Evolutionary conservation across 495 filamentous ascomycete genomes (phyloP), one percentile per base, ranked within the genome.

Genomic region (Talaromyces adpressus): DNA sequence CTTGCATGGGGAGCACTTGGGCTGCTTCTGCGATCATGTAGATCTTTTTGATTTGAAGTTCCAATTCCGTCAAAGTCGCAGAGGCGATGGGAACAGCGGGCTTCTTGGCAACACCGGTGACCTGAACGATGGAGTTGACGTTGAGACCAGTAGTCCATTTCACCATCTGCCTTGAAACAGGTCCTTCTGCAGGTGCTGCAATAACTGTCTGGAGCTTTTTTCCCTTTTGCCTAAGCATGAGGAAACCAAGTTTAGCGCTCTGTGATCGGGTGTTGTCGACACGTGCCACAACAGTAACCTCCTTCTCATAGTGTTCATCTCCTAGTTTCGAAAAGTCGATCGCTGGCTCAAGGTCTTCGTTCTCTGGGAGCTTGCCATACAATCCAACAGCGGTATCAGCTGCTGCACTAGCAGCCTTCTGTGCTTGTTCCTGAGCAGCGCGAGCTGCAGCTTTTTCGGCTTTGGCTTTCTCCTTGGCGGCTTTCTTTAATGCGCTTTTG

Each of bases 201-300:
- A 90, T 81, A 39, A 89, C 85, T 59, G 86, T 92, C 79, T 97
- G 93, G 18, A 97, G 86, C 27, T 91, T 88, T 70, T 86, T 84
- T 57, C 87, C 85, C 70, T 90, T 87, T 79, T 96, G 88, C 62
- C 92, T 82, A 61, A 98, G 83, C 74, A 94, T 91, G 70, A 97
- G 82, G 78, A 98, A 97, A 62, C 86, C 89, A 80, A 97, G 86
- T 77, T 97, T 95, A 64, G 91, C 89, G 67, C 91, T 90, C 79
- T 97, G 91, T 64, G 89, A 87, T 66, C 93, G 82, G 22, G 89
- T 79, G 77, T 94, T 96, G 73, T 97, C 91, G 27, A 97, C 80
- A 75, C 91, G 89, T 6, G 89, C 93, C 20, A 93, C 85, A 63
- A 98, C 84, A 23, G 85, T 83, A 49, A 97, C 81, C 63, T 87